Evolutionary conservation across 208 protist genomes (phyloP).

Genomic region (Leishmania major): DNA sequence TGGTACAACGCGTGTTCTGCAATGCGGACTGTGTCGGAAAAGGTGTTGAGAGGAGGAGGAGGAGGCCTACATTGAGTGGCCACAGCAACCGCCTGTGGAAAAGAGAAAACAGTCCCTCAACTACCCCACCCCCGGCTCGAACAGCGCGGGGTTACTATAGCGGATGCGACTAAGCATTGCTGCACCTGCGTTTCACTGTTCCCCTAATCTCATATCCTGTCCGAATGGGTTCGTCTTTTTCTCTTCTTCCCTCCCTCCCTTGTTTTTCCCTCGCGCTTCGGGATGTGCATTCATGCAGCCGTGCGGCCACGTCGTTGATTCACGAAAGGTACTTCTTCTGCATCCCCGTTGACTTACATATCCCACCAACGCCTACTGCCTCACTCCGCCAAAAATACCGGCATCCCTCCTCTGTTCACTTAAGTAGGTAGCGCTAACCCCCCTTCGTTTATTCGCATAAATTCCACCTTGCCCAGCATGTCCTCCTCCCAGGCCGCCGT

Average conservation of each 20-base stretch:
- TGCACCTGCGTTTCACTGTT: neutral
- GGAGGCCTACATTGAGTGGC: neutral
- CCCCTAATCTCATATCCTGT: neutral
- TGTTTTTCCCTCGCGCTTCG: neutral
- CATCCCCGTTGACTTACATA: neutral
- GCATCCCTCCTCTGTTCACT: no score
- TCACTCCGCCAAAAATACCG: neutral
- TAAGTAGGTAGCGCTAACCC: neutral
- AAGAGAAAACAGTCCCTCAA: neutral
- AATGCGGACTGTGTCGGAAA: neutral
- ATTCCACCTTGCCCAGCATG: slow-evolving; percentile 8
- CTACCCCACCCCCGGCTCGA: neutral
- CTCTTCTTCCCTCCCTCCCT: neutral
- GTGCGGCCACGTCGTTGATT: neutral
- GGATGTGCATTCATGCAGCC: neutral
- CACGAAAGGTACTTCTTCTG: no score
- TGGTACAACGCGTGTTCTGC: neutral
- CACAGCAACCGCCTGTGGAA: neutral
- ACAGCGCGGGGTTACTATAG: neutral
- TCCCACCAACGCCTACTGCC: neutral
- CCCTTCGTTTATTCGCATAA: neutral
- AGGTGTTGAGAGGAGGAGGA: neutral
- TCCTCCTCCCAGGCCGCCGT: slow-evolving; percentile 26
- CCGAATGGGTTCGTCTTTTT: neutral
- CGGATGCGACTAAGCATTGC: neutral